Percentiles rank a stretch among this genome's conserved stretches.
Conservation (phyloP, 208 protist species). For the Trypanosoma mega region DNA sequence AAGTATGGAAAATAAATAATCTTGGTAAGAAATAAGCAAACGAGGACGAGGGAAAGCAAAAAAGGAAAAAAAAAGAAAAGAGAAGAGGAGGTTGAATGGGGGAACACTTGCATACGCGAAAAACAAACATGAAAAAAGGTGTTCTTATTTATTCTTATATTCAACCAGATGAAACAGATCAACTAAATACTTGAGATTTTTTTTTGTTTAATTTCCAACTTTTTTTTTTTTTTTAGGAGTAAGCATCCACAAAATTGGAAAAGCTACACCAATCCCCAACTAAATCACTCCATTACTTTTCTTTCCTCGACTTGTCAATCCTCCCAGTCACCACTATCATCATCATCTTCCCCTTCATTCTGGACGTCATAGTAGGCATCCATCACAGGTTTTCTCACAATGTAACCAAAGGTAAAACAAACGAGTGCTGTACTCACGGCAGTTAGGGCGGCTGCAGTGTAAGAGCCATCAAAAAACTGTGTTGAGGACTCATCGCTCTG, state of each 20-base stretch:
- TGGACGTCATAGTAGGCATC: conserved; percentile 41
- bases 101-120: too few species aligned
- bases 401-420: conserved; percentile 51
- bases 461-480: conserved; percentile 45
- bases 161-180: too few species aligned
- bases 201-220: too few species aligned
- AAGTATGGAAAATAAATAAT: too few species aligned
- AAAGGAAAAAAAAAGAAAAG: conserved; percentile 16
- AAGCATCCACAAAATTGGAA: too few species aligned
- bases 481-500: conserved; percentile 36
- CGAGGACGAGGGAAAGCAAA: background rate
- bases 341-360: conserved; percentile 10
- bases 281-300: too few species aligned
- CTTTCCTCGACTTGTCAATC: too few species aligned
- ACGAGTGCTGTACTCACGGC: conserved; percentile 33
- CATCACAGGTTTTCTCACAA: conserved; percentile 60
- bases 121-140: conserved; percentile 15
- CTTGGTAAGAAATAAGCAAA: conserved; percentile 1
- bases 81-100: background rate
- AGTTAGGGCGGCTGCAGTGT: conserved; percentile 27
- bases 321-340: too few species aligned
- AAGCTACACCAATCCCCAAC: too few species aligned
- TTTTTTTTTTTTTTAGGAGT: background rate
- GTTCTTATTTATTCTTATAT: too few species aligned
- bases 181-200: too few species aligned